These are phyloP conservation scores for Neonectria neomacrospora DNA, from an alignment of 2,329 filamentous ascomycete species.

Conservation along the genomic window DNA sequence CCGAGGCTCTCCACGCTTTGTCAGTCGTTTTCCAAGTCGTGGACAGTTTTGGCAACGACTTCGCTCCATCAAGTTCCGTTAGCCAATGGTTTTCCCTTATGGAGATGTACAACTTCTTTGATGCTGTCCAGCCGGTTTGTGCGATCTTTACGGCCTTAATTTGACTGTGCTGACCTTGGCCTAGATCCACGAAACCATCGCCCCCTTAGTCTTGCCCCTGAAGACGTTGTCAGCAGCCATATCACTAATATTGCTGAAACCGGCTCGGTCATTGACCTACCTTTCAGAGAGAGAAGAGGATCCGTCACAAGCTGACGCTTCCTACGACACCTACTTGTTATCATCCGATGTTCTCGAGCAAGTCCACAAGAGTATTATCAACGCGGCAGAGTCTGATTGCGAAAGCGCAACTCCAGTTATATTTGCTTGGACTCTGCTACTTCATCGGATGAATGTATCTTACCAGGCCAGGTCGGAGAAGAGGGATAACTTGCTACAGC, in stretches of 20 bases:
- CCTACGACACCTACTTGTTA: slow-evolving; percentile 71
- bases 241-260: slow-evolving; percentile 77
- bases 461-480: slow-evolving; percentile 71
- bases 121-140: slow-evolving; percentile 62
- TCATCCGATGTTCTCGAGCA: slow-evolving; percentile 76
- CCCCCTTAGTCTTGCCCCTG: slow-evolving; percentile 69
- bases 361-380: slow-evolving; percentile 77
- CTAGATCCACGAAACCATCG: slow-evolving; percentile 54
- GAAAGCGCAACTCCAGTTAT: slow-evolving; percentile 76
- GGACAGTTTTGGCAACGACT: slow-evolving; percentile 64
- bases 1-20: slow-evolving; percentile 78
- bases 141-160: background rate
- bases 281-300: slow-evolving; percentile 54
- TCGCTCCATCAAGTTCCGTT: slow-evolving; percentile 69
- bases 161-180: slow-evolving; percentile 31
- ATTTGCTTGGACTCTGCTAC: slow-evolving; percentile 83
- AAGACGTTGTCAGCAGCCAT: slow-evolving; percentile 77
- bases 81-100: slow-evolving; percentile 81
- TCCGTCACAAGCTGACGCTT: slow-evolving; percentile 48
- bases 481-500: slow-evolving; percentile 67
- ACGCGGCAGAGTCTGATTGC: slow-evolving; percentile 66
- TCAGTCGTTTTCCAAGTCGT: slow-evolving; percentile 79
- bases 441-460: slow-evolving; percentile 74
- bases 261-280: slow-evolving; percentile 64
- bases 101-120: slow-evolving; percentile 75